phyloP scores from a whole-genome alignment of 108 stramenopile genomes.

The Schizochytrium sp. region DNA sequence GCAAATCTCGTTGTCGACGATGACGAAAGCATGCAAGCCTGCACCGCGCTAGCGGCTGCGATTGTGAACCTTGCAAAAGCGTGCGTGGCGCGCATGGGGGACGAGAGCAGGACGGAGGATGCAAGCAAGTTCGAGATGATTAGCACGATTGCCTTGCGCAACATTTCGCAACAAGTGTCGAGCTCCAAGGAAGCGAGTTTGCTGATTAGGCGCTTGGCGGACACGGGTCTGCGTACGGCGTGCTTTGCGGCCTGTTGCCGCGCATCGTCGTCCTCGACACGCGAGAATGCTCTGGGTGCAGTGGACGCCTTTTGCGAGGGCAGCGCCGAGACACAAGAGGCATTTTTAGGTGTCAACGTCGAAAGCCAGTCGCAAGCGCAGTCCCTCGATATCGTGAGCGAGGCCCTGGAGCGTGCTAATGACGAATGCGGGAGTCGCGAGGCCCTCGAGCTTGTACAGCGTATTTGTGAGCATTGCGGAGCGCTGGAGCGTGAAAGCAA shows the following conservation, averaged over 20 bases:
- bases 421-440: background rate
- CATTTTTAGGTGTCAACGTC: background rate
- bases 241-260: background rate
- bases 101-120: background rate
- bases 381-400: background rate
- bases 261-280: background rate
- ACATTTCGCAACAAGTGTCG: background rate
- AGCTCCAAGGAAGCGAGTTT: background rate
- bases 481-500: background rate
- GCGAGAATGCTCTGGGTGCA: background rate
- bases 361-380: background rate
- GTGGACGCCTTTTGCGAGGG: background rate
- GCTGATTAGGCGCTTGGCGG: background rate
- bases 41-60: background rate
- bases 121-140: background rate
- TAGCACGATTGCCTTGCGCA: background rate
- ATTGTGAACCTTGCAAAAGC: background rate
- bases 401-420: background rate
- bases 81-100: background rate
- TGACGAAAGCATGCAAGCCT: background rate
- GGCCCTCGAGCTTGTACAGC: background rate
- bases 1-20: conserved; percentile 7
- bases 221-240: background rate
- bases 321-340: background rate
- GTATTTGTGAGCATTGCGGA: background rate